phyloP scores from a whole-genome alignment of 164 flowering plant species.

The Magnolia officinalis region DNA sequence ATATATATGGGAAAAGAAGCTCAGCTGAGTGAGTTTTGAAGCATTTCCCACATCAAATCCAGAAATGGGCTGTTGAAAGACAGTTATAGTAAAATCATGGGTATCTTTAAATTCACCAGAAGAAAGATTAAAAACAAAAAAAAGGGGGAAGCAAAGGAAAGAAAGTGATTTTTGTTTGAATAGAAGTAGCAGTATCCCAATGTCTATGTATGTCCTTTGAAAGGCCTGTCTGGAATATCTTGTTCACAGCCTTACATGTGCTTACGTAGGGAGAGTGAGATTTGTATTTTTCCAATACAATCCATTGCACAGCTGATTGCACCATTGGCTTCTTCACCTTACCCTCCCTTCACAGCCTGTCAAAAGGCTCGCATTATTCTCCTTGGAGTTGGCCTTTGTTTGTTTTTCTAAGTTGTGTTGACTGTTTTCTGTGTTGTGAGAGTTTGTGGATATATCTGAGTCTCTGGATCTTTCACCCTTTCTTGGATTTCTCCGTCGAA shows the following conservation, averaged over 20 bases:
- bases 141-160: constrained; percentile 4
- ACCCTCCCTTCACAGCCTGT: constrained; percentile 47
- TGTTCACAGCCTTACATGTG: constrained; percentile 36
- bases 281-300: constrained; percentile 29
- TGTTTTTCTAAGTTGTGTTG: constrained; percentile 32
- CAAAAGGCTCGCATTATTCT: constrained; percentile 39
- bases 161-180: constrained; percentile 10
- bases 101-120: constrained; percentile 11
- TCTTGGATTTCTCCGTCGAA: constrained; percentile 35
- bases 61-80: constrained; percentile 28
- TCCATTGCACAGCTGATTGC: constrained; percentile 16
- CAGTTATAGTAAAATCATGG: constrained; percentile 21
- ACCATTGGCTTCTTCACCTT: constrained; percentile 29
- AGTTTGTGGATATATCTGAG: constrained; percentile 24
- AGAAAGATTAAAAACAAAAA: constrained; percentile 14
- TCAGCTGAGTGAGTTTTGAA: not conserved
- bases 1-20: not conserved
- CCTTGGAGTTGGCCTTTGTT: constrained; percentile 22
- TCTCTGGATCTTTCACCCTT: constrained; percentile 18
- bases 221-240: constrained; percentile 52
- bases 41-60: constrained; percentile 6
- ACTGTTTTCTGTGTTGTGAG: constrained; percentile 9
- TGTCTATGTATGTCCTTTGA: constrained; percentile 21
- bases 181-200: constrained; percentile 11
- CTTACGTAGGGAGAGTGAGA: constrained; percentile 29